A percentile compares a stretch with the other conserved stretches of the same genome.
These are phyloP conservation scores for Colletotrichum costaricense DNA, from an alignment of 2,329 filamentous ascomycete genomes.

Conservation along the genomic window DNA sequence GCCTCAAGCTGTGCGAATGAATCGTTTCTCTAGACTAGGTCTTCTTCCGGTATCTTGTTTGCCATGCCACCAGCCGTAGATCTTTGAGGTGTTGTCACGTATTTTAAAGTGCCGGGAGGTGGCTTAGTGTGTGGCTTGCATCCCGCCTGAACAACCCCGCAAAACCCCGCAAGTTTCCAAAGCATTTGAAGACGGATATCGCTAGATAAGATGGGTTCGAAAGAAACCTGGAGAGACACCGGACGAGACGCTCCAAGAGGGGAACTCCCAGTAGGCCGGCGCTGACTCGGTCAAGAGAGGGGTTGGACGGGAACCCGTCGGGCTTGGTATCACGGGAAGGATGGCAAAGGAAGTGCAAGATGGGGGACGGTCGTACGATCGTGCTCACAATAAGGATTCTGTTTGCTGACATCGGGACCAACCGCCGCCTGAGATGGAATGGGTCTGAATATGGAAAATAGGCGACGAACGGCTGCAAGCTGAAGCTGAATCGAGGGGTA, in stretches of 20 bases:
- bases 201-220: constrained; percentile 4
- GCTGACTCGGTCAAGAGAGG: constrained; percentile 1
- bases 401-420: constrained; percentile 9
- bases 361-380: constrained; percentile 3
- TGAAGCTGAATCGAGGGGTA: not conserved
- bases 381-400: not conserved
- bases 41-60: too few relatives aligned
- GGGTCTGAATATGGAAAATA: not conserved
- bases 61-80: too few relatives aligned
- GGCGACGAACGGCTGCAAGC: constrained; percentile 10
- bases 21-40: too few relatives aligned
- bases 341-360: not conserved
- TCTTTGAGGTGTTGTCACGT: not conserved
- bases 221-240: not conserved
- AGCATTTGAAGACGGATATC: not conserved
- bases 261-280: not conserved
- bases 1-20: too few relatives aligned
- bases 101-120: not conserved
- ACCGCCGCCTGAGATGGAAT: not conserved
- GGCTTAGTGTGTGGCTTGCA: not conserved
- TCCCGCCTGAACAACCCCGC: constrained; percentile 14
- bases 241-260: not conserved
- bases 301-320: not conserved
- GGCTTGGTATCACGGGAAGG: not conserved
- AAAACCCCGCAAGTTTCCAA: constrained; percentile 30